Conservation (phyloP, 2,329 filamentous ascomycete genomes). For the Trichophyton verrucosum region DNA sequence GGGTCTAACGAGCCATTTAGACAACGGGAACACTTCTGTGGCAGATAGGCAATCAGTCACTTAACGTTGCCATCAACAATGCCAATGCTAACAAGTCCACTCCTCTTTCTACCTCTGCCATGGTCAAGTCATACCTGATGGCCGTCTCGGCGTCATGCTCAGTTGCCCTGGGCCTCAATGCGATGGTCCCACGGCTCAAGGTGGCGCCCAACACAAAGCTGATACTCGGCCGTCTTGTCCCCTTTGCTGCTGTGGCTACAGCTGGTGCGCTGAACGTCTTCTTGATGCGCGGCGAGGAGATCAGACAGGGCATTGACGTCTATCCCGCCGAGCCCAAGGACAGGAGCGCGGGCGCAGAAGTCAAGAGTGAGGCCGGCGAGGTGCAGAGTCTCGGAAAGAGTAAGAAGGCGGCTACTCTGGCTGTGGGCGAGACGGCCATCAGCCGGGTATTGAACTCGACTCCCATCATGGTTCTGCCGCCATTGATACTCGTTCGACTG, state of each 20-base stretch:
- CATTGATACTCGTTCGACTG: constrained; percentile 69
- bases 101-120: constrained; percentile 64
- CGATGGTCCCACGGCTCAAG: constrained; percentile 68
- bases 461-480: constrained; percentile 93
- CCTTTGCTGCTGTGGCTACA: constrained; percentile 86
- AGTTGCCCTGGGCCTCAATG: constrained; percentile 84
- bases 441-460: constrained; percentile 87
- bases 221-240: constrained; percentile 75
- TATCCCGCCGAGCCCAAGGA: constrained; percentile 65
- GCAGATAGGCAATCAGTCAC: constrained; percentile 93
- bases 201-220: constrained; percentile 63
- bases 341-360: constrained; percentile 47
- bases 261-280: constrained; percentile 91
- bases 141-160: constrained; percentile 89
- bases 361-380: constrained; percentile 51
- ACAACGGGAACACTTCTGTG: constrained; percentile 78
- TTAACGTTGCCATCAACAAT: constrained; percentile 96
- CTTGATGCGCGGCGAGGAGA: constrained; percentile 95
- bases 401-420: constrained; percentile 73
- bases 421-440: constrained; percentile 84
- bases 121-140: constrained; percentile 79
- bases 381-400: constrained; percentile 69
- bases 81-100: constrained; percentile 97
- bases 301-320: constrained; percentile 81
- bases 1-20: constrained; percentile 26